Conservation (phyloP, 257 asterid species). For the Solanum etuberosum region DNA sequence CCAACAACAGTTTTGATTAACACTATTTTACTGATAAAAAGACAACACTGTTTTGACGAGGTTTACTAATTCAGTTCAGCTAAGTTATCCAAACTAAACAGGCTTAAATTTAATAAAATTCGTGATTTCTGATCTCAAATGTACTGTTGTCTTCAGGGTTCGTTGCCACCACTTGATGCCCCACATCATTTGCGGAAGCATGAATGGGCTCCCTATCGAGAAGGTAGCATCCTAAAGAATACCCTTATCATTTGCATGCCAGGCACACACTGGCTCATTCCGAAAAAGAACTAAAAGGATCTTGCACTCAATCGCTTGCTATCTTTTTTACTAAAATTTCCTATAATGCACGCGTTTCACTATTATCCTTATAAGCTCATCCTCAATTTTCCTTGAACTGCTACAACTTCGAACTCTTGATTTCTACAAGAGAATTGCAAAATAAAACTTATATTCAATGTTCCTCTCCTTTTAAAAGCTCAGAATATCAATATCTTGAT, state of each 20-base stretch:
- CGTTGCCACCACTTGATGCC: constrained; percentile 91
- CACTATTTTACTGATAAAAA: not conserved
- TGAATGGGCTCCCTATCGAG: constrained; percentile 93
- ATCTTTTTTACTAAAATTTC: not conserved
- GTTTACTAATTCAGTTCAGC: not conserved
- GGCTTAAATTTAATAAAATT: not conserved
- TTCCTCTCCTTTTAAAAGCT: not conserved
- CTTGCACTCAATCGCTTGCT: not conserved
- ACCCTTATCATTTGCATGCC: not conserved
- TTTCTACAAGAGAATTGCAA: not conserved
- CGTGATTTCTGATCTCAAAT: not conserved
- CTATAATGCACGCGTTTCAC: not conserved
- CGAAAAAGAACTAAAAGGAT: not conserved
- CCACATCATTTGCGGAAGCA: constrained; percentile 96
- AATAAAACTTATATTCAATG: not conserved
- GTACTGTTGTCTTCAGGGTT: constrained; percentile 40
- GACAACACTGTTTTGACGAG: not conserved
- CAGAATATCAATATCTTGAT: not conserved
- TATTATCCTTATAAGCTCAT: not conserved
- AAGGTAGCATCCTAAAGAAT: constrained; percentile 44
- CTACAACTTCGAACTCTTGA: not conserved
- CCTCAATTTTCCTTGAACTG: not conserved
- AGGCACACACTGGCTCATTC: not conserved
- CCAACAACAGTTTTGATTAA: not conserved
- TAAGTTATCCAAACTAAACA: not conserved